Conservation (phyloP, 2,329 filamentous ascomycete genomes). For the Diaporthe citriasiana region DNA sequence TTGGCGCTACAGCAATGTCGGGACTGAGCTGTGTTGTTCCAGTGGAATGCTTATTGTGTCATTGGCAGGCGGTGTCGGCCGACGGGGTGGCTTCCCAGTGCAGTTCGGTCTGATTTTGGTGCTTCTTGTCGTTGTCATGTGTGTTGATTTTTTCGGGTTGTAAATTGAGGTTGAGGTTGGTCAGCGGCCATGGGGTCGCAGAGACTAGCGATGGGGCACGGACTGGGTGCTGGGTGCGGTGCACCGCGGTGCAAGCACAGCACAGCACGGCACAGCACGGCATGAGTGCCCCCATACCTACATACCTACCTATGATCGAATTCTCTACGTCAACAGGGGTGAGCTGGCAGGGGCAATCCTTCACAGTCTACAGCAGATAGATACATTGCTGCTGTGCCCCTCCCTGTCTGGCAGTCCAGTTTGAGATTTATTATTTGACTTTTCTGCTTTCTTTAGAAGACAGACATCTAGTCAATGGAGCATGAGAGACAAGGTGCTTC, state of each 20-base stretch:
- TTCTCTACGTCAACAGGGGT: constrained; percentile 33
- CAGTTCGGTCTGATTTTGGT: constrained; percentile 26
- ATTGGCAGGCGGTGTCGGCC: constrained; percentile 38
- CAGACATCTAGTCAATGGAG: neutral
- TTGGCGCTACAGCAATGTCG: constrained; percentile 32
- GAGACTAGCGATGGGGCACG: constrained; percentile 35
- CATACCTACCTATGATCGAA: constrained; percentile 20
- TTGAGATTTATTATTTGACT: constrained; percentile 16
- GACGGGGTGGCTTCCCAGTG: constrained; percentile 28
- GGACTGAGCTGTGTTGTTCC: constrained; percentile 32
- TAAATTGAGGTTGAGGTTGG: constrained; percentile 36
- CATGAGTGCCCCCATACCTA: neutral
- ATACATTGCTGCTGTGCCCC: constrained; percentile 12
- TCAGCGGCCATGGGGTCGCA: constrained; percentile 31
- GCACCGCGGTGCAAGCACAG: neutral
- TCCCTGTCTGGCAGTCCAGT: constrained; percentile 6
- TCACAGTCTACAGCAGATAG: constrained; percentile 16
- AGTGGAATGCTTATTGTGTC: constrained; percentile 26
- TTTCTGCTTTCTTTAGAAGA: constrained; percentile 15
- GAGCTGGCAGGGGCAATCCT: constrained; percentile 20
- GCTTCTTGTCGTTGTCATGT: constrained; percentile 30
- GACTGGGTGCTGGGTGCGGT: constrained; percentile 14
- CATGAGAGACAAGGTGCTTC: constrained; percentile 4
- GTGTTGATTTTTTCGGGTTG: constrained; percentile 29
- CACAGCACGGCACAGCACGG: constrained; percentile 9